Base-by-base conservation (phyloP, 2,329 filamentous ascomycete species). In the Xylaria sp. region DNA sequence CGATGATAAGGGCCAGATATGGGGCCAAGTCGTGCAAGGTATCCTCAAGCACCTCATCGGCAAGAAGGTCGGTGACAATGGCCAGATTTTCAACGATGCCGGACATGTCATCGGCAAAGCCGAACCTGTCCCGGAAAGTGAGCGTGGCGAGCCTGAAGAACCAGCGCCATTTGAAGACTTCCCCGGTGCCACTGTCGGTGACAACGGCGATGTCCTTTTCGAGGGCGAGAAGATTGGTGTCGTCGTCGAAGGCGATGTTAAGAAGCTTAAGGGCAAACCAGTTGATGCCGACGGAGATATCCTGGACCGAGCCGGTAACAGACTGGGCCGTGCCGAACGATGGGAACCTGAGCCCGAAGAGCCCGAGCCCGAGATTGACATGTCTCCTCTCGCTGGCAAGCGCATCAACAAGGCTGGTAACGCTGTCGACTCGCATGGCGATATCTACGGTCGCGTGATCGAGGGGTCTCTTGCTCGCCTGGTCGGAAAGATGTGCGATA, bases 271-370 rank as follows among this genome's bases (percentile, higher is more conserved):
- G 66, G 91, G 90, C 32, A 90, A 90, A 78, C 80, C 84, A 42
- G 90, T 92, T 25, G 90, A 92, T 65, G 82, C 90, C 37, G 90
- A 92, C 68, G 91, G 91, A 13, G 91, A 92, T 55, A 86, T 92
- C 37, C 80, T 90, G 4, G 90, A 92, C 75, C 88, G 86, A 72
- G 83, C 84, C n/a, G 90, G 91, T 16, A 92, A 92, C 75, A 83
- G 84, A 13, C 83, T 92, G 47, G 91, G 91, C 35, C 88, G 85
- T 69, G 90, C 89, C 2, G 90, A 93, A 77, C 88, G 90, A 65
- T 92, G 88, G 83, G 89, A 93, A 71, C 83, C 76, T 70, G 77
- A 78, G 66, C 75, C 79, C 0, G 84, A 86, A 68, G 77, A 78
- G 65, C 76, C 79, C 0, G 84, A 86, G 68, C 83, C 86, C 0